phyloP scores from a whole-genome alignment of 75 land plant genomes.

The Chamaecyparis obtusa region DNA sequence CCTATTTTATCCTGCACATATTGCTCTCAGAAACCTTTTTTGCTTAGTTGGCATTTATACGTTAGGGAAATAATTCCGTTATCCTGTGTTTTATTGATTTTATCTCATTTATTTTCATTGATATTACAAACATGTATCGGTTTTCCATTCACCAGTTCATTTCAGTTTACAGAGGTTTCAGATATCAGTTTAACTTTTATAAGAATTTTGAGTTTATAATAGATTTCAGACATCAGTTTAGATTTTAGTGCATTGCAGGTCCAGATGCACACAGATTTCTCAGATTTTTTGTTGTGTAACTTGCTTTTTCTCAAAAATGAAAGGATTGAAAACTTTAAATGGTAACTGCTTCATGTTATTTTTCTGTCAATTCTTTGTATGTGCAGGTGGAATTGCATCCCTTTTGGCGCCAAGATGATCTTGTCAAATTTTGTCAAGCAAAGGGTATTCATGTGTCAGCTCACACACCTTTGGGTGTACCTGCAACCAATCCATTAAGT shows the following conservation, averaged over 20 bases:
- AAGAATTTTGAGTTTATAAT: not conserved
- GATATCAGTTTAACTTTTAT: too few relatives aligned
- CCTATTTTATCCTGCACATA: too few relatives aligned
- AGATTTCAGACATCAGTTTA: not conserved
- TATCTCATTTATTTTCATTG: not conserved
- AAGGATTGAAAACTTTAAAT: not conserved
- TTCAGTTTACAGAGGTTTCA: not conserved
- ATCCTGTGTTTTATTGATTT: not conserved
- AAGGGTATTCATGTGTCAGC: slow-evolving; percentile 85
- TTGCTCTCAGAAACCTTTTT: not conserved
- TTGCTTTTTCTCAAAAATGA: not conserved
- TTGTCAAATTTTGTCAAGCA: slow-evolving; percentile 70
- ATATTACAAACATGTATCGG: not conserved
- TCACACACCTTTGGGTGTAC: slow-evolving; percentile 76
- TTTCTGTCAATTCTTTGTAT: not conserved
- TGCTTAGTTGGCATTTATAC: not conserved
- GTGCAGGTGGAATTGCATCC: slow-evolving; percentile 75
- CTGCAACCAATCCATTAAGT: slow-evolving; percentile 28
- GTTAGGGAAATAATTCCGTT: not conserved
- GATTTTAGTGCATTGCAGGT: not conserved
- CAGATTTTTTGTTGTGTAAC: not conserved
- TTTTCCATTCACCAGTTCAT: not conserved
- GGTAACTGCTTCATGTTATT: not conserved
- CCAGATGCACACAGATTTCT: not conserved
- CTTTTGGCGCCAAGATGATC: slow-evolving; percentile 83